A percentile compares a stretch with the other conserved stretches of the same genome.
Conservation (phyloP, 495 filamentous ascomycete species). For the Chaetomidium leptoderma region DNA sequence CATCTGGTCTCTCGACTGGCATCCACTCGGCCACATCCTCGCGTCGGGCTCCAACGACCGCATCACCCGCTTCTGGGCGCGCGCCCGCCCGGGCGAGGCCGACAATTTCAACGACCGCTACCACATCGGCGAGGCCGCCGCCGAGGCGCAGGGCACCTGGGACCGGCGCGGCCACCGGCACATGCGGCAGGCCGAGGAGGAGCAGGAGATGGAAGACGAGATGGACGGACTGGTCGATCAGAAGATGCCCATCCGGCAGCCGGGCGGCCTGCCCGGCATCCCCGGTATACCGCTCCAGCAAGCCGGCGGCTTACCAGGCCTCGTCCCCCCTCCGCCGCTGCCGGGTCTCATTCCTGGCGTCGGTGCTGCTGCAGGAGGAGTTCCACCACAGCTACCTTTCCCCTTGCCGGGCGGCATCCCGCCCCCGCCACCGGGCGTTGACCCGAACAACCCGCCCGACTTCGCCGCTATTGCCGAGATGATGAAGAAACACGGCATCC, state of each 20-base stretch:
- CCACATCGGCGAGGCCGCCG: constrained; percentile 89
- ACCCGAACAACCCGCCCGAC: constrained; percentile 60
- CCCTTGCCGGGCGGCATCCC: constrained; percentile 43
- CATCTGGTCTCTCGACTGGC: constrained; percentile 97
- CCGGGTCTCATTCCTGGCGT: constrained; percentile 24
- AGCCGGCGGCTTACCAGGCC: constrained; percentile 24
- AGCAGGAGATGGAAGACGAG: constrained; percentile 89
- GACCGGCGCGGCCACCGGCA: constrained; percentile 72
- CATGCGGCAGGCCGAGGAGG: constrained; percentile 84
- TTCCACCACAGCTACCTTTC: constrained; percentile 26
- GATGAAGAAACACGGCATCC: constrained; percentile 53
- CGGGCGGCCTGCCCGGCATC: constrained; percentile 40
- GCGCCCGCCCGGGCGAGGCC: constrained; percentile 75
- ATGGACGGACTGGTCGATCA: constrained; percentile 92
- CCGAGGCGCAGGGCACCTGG: constrained; percentile 89
- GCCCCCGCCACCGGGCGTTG: constrained; percentile 47
- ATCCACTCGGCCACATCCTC: constrained; percentile 90
- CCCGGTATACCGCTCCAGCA: constrained; percentile 49
- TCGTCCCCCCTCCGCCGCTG: constrained; percentile 31
- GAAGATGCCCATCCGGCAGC: constrained; percentile 61
- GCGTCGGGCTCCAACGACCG: constrained; percentile 99
- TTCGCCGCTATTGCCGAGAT: constrained; percentile 63
- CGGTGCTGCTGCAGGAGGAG: constrained; percentile 39
- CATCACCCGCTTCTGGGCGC: constrained; percentile 93
- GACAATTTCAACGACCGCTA: constrained; percentile 82